Percentiles rank a stretch among this genome's conserved stretches.
Evolutionary conservation across 108 stramenopile genomes (phyloP).

Genomic region (Mediolabrus comicus): DNA sequence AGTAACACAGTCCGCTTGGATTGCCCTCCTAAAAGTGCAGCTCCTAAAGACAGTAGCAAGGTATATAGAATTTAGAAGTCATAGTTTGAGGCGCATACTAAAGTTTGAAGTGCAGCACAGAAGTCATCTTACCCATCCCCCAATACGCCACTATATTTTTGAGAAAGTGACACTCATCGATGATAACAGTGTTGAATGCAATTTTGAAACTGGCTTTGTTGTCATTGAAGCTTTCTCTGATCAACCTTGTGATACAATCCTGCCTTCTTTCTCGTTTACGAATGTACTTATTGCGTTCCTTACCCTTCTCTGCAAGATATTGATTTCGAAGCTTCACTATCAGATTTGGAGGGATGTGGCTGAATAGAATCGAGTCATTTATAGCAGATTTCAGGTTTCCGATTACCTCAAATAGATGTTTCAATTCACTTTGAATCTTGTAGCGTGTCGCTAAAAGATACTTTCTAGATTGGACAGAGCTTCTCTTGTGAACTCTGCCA

Average conservation of each 20-base stretch:
- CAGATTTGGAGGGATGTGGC: slow-evolving; percentile 1
- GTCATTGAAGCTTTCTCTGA: neutral
- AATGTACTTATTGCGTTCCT: slow-evolving; percentile 2
- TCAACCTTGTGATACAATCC: slow-evolving; percentile 20
- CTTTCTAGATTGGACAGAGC: neutral
- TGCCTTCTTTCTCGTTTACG: neutral
- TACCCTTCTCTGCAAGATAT: slow-evolving; percentile 32
- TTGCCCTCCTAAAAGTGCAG: slow-evolving; percentile 33
- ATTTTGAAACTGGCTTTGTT: slow-evolving; percentile 3
- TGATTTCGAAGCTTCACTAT: slow-evolving; percentile 28
- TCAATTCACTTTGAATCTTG: slow-evolving; percentile 13
- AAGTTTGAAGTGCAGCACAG: too few species aligned
- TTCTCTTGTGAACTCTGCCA: slow-evolving; percentile 1
- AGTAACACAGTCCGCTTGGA: slow-evolving; percentile 28
- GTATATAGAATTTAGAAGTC: too few species aligned
- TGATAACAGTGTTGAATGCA: slow-evolving; percentile 34
- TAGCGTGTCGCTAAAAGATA: slow-evolving; percentile 41
- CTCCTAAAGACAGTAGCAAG: too few species aligned
- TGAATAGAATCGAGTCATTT: slow-evolving; percentile 6
- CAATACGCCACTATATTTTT: slow-evolving; percentile 38
- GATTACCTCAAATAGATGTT: neutral
- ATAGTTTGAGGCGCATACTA: too few species aligned
- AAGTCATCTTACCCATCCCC: slow-evolving; percentile 49
- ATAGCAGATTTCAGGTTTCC: neutral
- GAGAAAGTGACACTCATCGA: slow-evolving; percentile 46